phyloP scores from a whole-genome alignment of 75 land plant species.

The Isoetes taiwanensis region DNA sequence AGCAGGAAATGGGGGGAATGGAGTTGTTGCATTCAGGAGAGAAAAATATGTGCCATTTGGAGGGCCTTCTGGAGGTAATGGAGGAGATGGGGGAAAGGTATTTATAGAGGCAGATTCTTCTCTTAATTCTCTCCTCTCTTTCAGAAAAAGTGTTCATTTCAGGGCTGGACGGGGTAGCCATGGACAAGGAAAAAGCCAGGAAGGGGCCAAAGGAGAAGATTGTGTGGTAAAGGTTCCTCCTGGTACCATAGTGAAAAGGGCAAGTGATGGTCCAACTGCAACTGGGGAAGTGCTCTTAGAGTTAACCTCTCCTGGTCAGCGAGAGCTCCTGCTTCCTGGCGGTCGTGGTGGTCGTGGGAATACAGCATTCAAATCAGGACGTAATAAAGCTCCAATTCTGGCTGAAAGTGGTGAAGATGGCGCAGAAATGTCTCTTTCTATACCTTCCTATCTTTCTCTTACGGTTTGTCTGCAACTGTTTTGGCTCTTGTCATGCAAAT shows the following conservation, averaged over 20 bases:
- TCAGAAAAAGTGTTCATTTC: slow-evolving; percentile 64
- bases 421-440: slow-evolving; percentile 57
- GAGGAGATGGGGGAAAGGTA: slow-evolving; percentile 81
- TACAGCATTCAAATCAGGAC: slow-evolving; percentile 73
- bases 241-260: slow-evolving; percentile 67
- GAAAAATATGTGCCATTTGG: slow-evolving; percentile 89
- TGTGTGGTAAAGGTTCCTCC: slow-evolving; percentile 74
- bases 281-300: slow-evolving; percentile 54
- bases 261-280: slow-evolving; percentile 12
- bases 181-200: slow-evolving; percentile 61
- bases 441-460: neutral
- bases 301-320: slow-evolving; percentile 53
- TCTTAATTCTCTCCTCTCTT: slow-evolving; percentile 78
- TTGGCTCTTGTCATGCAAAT: neutral
- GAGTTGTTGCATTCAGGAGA: slow-evolving; percentile 84
- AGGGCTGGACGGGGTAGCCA: slow-evolving; percentile 71
- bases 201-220: slow-evolving; percentile 60
- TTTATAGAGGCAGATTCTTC: slow-evolving; percentile 59
- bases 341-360: slow-evolving; percentile 96
- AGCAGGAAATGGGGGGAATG: slow-evolving; percentile 91
- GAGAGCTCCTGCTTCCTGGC: slow-evolving; percentile 67
- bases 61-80: slow-evolving; percentile 92
- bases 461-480: neutral
- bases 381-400: slow-evolving; percentile 70
- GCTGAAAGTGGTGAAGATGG: slow-evolving; percentile 90